Evolutionary conservation across 2,329 filamentous ascomycete genomes (phyloP).

Genomic region (Penicillium oxalicum): DNA sequence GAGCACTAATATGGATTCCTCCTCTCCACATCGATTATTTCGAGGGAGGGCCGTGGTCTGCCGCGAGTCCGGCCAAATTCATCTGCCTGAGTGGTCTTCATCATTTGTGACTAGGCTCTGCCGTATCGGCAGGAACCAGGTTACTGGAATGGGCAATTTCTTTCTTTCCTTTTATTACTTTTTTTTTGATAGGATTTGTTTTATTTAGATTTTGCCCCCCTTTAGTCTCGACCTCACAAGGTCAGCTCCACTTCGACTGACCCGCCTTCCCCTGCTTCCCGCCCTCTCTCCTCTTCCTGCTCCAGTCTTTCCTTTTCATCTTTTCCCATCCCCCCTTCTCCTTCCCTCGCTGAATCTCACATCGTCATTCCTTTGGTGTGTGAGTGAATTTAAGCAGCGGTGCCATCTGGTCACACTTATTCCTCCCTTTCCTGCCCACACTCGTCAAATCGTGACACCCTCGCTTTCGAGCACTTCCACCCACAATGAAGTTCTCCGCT

Average conservation of each 20-base stretch:
- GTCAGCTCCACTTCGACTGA: neutral
- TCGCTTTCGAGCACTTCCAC: conserved; percentile 8
- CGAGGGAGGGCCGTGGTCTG: too few relatives aligned
- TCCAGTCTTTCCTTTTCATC: conserved; percentile 2
- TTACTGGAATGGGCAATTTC: too few relatives aligned
- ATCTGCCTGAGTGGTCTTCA: too few relatives aligned
- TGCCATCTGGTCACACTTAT: neutral
- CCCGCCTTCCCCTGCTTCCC: conserved; percentile 2
- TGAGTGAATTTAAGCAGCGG: neutral
- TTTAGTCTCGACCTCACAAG: neutral
- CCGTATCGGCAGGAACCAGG: too few relatives aligned
- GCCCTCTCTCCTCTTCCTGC: conserved; percentile 9
- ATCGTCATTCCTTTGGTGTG: conserved; percentile 7
- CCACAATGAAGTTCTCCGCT: conserved; percentile 51
- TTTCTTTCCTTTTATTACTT: too few relatives aligned
- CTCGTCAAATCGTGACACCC: conserved; percentile 12
- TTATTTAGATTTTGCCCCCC: too few relatives aligned
- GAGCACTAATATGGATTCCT: too few relatives aligned
- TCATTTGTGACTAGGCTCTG: too few relatives aligned
- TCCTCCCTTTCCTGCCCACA: conserved; percentile 4
- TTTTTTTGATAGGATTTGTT: too few relatives aligned
- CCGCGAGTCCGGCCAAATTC: too few relatives aligned
- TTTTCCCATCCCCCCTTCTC: conserved; percentile 7
- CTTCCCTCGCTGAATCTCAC: neutral
- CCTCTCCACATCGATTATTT: too few relatives aligned